phyloP scores from a whole-genome alignment of 2,329 filamentous ascomycete genomes.

The Calonectria fujianensis region DNA sequence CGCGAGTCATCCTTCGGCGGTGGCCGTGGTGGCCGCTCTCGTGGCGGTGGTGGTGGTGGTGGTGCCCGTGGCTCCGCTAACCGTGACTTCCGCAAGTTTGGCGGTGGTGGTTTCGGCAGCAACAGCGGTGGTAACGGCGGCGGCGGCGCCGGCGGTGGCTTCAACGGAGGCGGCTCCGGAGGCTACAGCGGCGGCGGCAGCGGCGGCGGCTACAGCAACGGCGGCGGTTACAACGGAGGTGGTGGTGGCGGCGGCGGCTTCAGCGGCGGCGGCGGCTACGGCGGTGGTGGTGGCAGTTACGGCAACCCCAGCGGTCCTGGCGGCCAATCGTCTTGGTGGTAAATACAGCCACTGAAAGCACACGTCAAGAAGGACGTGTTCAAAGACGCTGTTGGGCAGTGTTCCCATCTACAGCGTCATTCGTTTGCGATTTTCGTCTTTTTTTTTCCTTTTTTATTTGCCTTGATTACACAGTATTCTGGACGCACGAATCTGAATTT shows the following conservation, averaged over 20 bases:
- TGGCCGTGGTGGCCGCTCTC: constrained; percentile 73
- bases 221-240: constrained; percentile 64
- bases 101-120: constrained; percentile 71
- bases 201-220: constrained; percentile 63
- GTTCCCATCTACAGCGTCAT: constrained; percentile 43
- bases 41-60: constrained; percentile 75
- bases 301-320: constrained; percentile 82
- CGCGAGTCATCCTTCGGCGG: constrained; percentile 91
- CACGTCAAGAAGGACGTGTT: constrained; percentile 45
- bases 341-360: constrained; percentile 57
- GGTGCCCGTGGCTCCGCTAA: constrained; percentile 83
- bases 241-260: constrained; percentile 70
- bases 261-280: constrained; percentile 72
- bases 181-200: constrained; percentile 54
- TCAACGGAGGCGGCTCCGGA: constrained; percentile 63
- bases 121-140: constrained; percentile 63
- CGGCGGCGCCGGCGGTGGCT: constrained; percentile 63
- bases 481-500: constrained; percentile 58
- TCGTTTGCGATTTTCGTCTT: constrained; percentile 51
- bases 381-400: constrained; percentile 46
- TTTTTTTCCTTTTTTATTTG: constrained; percentile 47
- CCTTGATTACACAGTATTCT: constrained; percentile 54
- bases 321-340: constrained; percentile 82
- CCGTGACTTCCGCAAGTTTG: constrained; percentile 92
- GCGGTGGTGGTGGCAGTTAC: constrained; percentile 63